phyloP scores from a whole-genome alignment of 2,329 filamentous ascomycete species.

The Onygenales sp. region DNA sequence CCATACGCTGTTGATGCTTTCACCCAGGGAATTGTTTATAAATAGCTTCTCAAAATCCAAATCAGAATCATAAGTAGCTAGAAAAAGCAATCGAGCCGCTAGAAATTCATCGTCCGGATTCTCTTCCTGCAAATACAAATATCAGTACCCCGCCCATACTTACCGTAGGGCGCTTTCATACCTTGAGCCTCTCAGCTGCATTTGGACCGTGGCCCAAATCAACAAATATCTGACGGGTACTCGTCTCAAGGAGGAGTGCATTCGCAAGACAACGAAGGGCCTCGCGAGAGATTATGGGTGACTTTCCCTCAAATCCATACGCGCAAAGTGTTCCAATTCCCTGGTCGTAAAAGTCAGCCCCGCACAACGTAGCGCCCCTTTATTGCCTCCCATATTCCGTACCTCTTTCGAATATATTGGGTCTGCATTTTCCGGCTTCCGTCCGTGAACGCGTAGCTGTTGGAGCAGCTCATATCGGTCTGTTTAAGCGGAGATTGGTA shows the following conservation, averaged over 20 bases:
- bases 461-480: conserved; percentile 37
- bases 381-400: conserved; percentile 16
- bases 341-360: conserved; percentile 32
- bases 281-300: conserved; percentile 57
- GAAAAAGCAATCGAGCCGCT: conserved; percentile 65
- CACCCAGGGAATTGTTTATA: conserved; percentile 55
- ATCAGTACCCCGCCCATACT: neutral
- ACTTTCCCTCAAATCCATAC: conserved; percentile 63
- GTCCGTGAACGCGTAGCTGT: conserved; percentile 68
- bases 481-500: conserved; percentile 7
- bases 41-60: conserved; percentile 58
- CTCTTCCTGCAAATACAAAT: conserved; percentile 41
- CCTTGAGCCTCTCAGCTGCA: conserved; percentile 60
- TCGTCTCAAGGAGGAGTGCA: conserved; percentile 60
- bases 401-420: conserved; percentile 78
- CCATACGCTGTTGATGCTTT: conserved; percentile 51
- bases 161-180: conserved; percentile 12
- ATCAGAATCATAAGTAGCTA: conserved; percentile 68
- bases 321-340: conserved; percentile 63
- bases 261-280: conserved; percentile 79
- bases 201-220: conserved; percentile 59
- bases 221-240: conserved; percentile 63
- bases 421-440: conserved; percentile 61
- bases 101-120: conserved; percentile 81
- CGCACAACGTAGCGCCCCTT: neutral